Evolutionary conservation across 2,329 filamentous ascomycete genomes (phyloP).

Genomic region (Pestalotiopsis sp.): DNA sequence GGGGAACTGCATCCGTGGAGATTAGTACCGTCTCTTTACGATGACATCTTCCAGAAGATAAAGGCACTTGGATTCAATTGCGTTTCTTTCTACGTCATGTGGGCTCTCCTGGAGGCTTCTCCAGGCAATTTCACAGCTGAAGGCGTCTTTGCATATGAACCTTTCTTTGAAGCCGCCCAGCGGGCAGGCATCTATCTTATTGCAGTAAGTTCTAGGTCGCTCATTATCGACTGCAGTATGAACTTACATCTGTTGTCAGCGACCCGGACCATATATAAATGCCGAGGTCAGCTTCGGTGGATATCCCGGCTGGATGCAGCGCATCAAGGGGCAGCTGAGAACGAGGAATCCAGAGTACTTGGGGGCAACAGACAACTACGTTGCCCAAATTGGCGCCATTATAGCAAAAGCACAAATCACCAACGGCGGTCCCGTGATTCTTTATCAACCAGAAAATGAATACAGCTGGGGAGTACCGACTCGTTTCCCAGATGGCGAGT

Average conservation of each 20-base stretch:
- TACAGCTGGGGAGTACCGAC: conserved; percentile 45
- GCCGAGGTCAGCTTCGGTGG: conserved; percentile 75
- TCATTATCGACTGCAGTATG: neutral
- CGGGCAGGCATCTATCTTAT: conserved; percentile 75
- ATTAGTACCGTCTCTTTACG: conserved; percentile 41
- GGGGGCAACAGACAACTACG: conserved; percentile 66
- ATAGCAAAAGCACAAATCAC: conserved; percentile 78
- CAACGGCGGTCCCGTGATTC: conserved; percentile 74
- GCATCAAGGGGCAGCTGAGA: conserved; percentile 61
- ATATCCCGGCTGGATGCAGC: conserved; percentile 78
- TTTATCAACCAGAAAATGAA: conserved; percentile 80
- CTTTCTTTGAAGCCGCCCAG: conserved; percentile 75
- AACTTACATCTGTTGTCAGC: conserved; percentile 15
- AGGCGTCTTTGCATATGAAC: conserved; percentile 69
- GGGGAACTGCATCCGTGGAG: conserved; percentile 73
- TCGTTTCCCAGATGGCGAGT: conserved; percentile 60
- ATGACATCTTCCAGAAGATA: conserved; percentile 77
- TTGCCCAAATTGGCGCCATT: conserved; percentile 57
- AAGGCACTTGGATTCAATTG: conserved; percentile 77
- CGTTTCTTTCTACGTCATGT: conserved; percentile 76
- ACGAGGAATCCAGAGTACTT: conserved; percentile 62
- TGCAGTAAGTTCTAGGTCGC: conserved; percentile 37
- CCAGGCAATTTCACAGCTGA: conserved; percentile 67
- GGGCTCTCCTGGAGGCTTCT: conserved; percentile 74
- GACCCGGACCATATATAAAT: conserved; percentile 73